Evolutionary conservation across 495 filamentous ascomycete genomes (phyloP).

Genomic region (Podospora sp.): DNA sequence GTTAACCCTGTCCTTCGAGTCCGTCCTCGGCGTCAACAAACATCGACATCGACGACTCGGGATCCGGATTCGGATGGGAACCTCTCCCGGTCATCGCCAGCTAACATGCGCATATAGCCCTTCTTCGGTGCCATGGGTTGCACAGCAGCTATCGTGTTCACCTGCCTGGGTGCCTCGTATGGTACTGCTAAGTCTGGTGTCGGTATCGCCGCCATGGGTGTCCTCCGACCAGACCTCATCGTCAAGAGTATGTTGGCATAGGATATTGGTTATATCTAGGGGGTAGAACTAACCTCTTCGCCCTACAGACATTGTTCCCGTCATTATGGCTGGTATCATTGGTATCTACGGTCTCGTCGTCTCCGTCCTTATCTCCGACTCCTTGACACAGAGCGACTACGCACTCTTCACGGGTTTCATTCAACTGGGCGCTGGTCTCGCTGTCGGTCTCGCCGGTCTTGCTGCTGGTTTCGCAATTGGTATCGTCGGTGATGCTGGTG

Average conservation of each 20-base stretch:
- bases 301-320: conserved; percentile 87
- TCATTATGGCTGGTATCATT: conserved; percentile 99
- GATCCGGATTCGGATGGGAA: conserved; percentile 11
- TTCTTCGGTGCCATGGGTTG: conserved; percentile 99
- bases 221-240: conserved; percentile 95
- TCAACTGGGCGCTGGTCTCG: conserved; percentile 93
- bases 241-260: conserved; percentile 79
- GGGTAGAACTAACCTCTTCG: background rate
- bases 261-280: conserved; percentile 26
- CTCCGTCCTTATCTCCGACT: conserved; percentile 94
- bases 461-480: conserved; percentile 99
- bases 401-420: conserved; percentile 91
- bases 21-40: conserved; percentile 22
- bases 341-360: conserved; percentile 99
- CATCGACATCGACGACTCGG: conserved; percentile 6
- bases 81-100: conserved; percentile 16
- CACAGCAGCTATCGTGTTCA: conserved; percentile 97
- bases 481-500: conserved; percentile 99
- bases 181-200: conserved; percentile 99
- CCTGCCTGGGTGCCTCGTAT: conserved; percentile 97
- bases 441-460: conserved; percentile 94
- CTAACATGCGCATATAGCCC: conserved; percentile 63
- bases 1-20: conserved; percentile 49
- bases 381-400: conserved; percentile 76
- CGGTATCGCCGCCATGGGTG: conserved; percentile 97